These are phyloP conservation scores for Cajanus cajan DNA, from an alignment of 306 rosid species.

Conservation along the genomic window DNA sequence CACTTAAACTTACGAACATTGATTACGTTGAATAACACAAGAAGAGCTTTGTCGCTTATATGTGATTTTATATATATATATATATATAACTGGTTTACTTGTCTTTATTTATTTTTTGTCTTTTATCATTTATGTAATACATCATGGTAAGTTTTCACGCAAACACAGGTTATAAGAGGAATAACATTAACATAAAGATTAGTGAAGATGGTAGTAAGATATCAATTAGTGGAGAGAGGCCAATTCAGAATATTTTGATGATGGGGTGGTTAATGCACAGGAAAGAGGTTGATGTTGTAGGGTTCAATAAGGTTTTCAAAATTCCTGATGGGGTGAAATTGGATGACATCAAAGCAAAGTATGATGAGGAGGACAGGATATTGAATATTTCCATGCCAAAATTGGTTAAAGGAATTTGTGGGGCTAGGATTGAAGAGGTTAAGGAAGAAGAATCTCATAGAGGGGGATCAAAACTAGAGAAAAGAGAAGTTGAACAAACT, in stretches of 20 bases:
- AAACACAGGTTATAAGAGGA: conserved; percentile 65
- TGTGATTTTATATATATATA: no score
- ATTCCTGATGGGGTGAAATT: conserved; percentile 65
- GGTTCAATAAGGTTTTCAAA: conserved; percentile 57
- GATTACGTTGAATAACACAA: background rate
- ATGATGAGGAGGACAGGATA: conserved; percentile 48
- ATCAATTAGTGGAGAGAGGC: conserved; percentile 53
- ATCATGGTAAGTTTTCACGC: background rate
- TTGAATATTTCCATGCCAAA: conserved; percentile 67
- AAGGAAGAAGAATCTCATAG: conserved; percentile 39
- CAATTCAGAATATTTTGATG: conserved; percentile 62
- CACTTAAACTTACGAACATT: background rate
- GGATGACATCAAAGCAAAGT: conserved; percentile 66
- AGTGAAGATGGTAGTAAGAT: conserved; percentile 67
- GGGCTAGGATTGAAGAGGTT: conserved; percentile 56
- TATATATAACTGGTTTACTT: no score
- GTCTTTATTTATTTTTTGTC: no score
- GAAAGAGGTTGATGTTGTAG: conserved; percentile 51
- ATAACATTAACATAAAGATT: conserved; percentile 54
- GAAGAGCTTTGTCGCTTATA: background rate
- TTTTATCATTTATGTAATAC: background rate
- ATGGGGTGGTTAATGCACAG: conserved; percentile 54
- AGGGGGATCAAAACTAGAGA: conserved; percentile 2
- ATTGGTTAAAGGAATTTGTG: conserved; percentile 46
- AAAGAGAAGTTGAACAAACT: conserved; percentile 16